These are phyloP conservation scores for Hamigera avellanea DNA, from an alignment of 495 filamentous ascomycete species.

Conservation along the genomic window DNA sequence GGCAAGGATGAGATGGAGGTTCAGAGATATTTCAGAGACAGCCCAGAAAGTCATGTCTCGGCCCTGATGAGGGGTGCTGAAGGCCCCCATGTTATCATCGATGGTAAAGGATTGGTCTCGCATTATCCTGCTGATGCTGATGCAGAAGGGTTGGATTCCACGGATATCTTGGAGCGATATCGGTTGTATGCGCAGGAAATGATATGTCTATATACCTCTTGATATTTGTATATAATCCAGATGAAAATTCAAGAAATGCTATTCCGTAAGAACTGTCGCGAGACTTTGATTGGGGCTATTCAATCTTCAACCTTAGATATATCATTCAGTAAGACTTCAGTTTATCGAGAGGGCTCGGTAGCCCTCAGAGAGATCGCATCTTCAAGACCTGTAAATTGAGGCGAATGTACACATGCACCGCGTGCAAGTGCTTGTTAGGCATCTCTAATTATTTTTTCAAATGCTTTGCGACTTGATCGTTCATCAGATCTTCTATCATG, in stretches of 20 bases:
- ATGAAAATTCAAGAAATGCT: not conserved
- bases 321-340: no score
- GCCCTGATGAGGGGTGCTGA: no score
- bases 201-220: constrained; percentile 17
- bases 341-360: no score
- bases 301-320: no score
- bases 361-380: no score
- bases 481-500: constrained; percentile 19
- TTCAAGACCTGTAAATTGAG: no score
- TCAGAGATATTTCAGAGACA: constrained; percentile 6
- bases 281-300: no score
- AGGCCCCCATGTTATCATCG: constrained; percentile 38
- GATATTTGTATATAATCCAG: constrained; percentile 2
- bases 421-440: no score
- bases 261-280: no score
- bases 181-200: constrained; percentile 39
- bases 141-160: constrained; percentile 28
- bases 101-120: constrained; percentile 38
- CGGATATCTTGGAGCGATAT: constrained; percentile 41
- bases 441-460: constrained; percentile 8
- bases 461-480: constrained; percentile 12
- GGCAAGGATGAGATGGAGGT: constrained; percentile 23
- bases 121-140: constrained; percentile 34
- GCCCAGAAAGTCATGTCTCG: no score
- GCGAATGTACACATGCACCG: no score